Conservation (phyloP, 768 basidiomycete species). For the Glaciozyma antarctica region DNA sequence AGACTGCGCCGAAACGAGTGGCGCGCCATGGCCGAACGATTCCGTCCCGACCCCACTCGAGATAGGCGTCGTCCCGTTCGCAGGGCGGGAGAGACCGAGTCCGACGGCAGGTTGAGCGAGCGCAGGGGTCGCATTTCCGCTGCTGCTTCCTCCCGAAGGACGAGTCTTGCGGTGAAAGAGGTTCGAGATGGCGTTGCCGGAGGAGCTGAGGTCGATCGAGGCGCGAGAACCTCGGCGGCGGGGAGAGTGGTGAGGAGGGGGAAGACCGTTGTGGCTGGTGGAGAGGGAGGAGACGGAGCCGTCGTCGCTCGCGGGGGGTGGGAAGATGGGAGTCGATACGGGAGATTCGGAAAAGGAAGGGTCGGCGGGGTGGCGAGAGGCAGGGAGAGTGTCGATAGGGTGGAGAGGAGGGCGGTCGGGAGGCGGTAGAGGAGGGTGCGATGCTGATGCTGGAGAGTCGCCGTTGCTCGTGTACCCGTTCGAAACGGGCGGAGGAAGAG, state of each 20-base stretch:
- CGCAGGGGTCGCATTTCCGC: background rate
- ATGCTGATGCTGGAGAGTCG: background rate
- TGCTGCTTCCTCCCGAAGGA: background rate
- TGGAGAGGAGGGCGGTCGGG: background rate
- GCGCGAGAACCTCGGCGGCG: constrained; percentile 8
- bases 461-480: background rate
- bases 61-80: background rate
- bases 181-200: constrained; percentile 8
- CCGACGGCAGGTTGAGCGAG: background rate
- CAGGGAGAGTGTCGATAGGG: background rate
- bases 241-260: background rate
- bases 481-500: background rate
- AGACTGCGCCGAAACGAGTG: background rate
- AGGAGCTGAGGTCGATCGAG: constrained; percentile 1
- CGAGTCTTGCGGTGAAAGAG: constrained; percentile 16
- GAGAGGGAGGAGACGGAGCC: constrained; percentile 8
- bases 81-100: background rate
- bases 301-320: constrained; percentile 12
- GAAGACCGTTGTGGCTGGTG: background rate
- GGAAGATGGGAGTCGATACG: background rate
- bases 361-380: background rate
- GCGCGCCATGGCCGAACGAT: background rate
- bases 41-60: background rate
- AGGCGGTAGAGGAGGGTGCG: background rate
- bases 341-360: background rate